Evolutionary conservation across 257 asterid species (phyloP).

Genomic region (Solanum sejunctum): DNA sequence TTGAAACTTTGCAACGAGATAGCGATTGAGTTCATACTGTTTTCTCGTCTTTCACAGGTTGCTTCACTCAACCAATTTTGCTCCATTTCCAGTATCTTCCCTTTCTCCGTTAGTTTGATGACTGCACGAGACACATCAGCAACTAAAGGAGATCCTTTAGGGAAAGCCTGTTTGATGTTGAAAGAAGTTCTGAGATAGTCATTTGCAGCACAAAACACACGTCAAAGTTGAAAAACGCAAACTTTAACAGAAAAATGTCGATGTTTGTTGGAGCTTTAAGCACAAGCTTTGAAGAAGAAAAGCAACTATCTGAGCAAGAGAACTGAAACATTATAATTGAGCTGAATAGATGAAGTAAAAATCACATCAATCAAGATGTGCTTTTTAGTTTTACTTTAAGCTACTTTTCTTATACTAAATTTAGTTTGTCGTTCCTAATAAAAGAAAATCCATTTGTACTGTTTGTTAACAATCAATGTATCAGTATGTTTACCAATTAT

Average conservation of each 20-base stretch:
- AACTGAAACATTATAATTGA: neutral
- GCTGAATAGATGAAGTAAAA: neutral
- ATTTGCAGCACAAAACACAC: neutral
- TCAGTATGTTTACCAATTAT: neutral
- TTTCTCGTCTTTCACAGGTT: neutral
- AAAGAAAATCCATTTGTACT: neutral
- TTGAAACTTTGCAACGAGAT: neutral
- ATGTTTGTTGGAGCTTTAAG: neutral
- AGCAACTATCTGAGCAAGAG: neutral
- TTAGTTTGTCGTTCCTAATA: neutral
- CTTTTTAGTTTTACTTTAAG: neutral
- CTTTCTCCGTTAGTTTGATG: neutral
- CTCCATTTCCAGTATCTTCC: neutral
- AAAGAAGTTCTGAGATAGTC: neutral
- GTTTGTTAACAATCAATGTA: neutral
- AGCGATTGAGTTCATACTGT: neutral
- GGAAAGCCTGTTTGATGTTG: neutral
- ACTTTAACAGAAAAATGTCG: neutral
- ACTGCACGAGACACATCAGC: slow-evolving; percentile 1
- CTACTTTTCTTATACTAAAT: neutral
- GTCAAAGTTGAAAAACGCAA: neutral
- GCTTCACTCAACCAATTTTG: neutral
- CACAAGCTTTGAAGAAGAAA: neutral
- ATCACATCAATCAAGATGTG: neutral
- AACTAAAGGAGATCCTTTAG: neutral